A percentile compares a stretch with the other conserved stretches of the same genome.
Conservation (phyloP, 2,329 filamentous ascomycete species). For the Spiromastix sp. region DNA sequence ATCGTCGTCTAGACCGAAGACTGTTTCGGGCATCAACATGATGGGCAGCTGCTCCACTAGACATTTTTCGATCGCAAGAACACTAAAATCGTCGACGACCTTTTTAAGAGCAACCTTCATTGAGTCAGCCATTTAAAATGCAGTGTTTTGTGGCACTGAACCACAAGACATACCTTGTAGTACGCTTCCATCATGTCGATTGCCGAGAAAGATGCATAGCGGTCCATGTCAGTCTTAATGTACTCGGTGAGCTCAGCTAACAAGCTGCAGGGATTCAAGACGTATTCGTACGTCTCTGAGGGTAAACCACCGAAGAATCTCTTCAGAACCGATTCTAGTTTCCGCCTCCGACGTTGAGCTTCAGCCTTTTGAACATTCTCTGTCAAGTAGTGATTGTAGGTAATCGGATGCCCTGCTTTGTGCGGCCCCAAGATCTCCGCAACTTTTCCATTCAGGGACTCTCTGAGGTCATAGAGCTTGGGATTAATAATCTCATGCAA, state of each 20-base stretch:
- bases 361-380: slow-evolving; percentile 21
- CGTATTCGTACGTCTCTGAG: too few relatives aligned
- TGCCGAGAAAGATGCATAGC: slow-evolving; percentile 28
- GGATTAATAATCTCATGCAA: slow-evolving; percentile 28
- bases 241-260: slow-evolving; percentile 5
- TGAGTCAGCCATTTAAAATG: too few relatives aligned
- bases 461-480: slow-evolving; percentile 29
- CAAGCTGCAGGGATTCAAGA: background rate
- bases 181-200: slow-evolving; percentile 35
- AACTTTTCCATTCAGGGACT: slow-evolving; percentile 35
- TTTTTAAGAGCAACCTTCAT: too few relatives aligned
- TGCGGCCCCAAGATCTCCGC: slow-evolving; percentile 25
- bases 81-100: too few relatives aligned
- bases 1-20: slow-evolving; percentile 4
- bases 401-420: slow-evolving; percentile 19
- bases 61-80: too few relatives aligned
- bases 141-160: too few relatives aligned
- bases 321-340: background rate
- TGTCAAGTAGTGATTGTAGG: slow-evolving; percentile 29
- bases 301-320: background rate
- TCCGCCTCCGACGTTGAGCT: slow-evolving; percentile 4
- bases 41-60: slow-evolving; percentile 6
- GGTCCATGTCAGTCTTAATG: slow-evolving; percentile 26
- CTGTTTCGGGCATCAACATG: slow-evolving; percentile 7
- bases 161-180: slow-evolving; percentile 41